Evolutionary conservation across 2,329 filamentous ascomycete genomes (phyloP).

Genomic region (Clonostachys sp.): DNA sequence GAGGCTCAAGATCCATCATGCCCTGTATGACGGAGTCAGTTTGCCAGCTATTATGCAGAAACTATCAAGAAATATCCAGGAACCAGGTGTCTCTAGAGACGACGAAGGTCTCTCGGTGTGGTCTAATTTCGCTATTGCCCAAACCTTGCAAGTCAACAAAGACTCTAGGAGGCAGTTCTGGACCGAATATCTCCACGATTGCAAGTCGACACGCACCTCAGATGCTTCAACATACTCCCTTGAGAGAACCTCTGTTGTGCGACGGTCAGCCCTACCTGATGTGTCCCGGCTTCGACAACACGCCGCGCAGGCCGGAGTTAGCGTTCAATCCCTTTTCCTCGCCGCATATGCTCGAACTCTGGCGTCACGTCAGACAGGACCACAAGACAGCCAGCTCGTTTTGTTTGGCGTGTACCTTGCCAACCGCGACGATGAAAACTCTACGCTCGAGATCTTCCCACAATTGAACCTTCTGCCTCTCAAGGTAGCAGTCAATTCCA

Average conservation of each 20-base stretch:
- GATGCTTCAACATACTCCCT: conserved; percentile 1
- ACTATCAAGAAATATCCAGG: conserved; percentile 12
- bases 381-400: conserved; percentile 26
- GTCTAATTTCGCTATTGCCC: background rate
- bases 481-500: conserved; percentile 33
- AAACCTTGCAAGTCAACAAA: background rate
- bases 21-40: conserved; percentile 83
- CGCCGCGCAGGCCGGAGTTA: conserved; percentile 51
- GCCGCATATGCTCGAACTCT: conserved; percentile 58
- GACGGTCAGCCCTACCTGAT: conserved; percentile 37
- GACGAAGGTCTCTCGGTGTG: background rate
- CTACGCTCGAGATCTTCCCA: background rate
- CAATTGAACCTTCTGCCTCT: conserved; percentile 58
- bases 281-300: conserved; percentile 19
- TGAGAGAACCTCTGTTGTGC: conserved; percentile 27
- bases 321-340: conserved; percentile 71
- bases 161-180: conserved; percentile 29
- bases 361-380: conserved; percentile 7
- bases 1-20: conserved; percentile 71
- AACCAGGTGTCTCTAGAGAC: background rate
- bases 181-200: conserved; percentile 27
- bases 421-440: conserved; percentile 53
- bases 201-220: background rate
- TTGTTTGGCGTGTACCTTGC: conserved; percentile 80
- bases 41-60: conserved; percentile 57